phyloP scores from a whole-genome alignment of 1,284 basidiomycete genomes.

The Austroboletus novae-zelandiae region DNA sequence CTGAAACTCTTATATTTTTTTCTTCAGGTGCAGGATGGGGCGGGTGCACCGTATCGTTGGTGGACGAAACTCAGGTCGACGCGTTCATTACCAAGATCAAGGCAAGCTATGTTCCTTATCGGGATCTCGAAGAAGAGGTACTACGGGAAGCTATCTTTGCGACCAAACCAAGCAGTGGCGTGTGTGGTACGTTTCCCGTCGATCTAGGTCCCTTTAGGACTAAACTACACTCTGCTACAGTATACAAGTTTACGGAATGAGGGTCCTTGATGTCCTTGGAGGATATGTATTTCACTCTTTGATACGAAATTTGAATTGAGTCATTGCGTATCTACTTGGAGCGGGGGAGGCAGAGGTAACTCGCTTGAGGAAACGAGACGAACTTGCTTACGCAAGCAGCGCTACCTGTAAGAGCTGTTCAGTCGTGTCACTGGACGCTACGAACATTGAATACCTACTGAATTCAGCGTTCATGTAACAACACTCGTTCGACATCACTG shows the following conservation, averaged over 20 bases:
- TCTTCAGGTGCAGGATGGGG: slow-evolving; percentile 83
- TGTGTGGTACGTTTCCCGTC: slow-evolving; percentile 59
- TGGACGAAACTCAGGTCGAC: slow-evolving; percentile 64
- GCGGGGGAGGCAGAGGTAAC: background rate
- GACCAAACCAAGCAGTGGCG: slow-evolving; percentile 82
- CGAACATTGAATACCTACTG: too few relatives aligned
- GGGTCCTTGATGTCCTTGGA: background rate
- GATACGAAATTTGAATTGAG: background rate
- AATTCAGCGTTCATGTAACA: too few relatives aligned
- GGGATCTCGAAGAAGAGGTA: slow-evolving; percentile 55
- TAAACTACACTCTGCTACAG: slow-evolving; percentile 7
- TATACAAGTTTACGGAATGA: slow-evolving; percentile 31
- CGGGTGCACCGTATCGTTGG: slow-evolving; percentile 83
- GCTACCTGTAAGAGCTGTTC: too few relatives aligned
- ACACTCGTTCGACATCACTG: too few relatives aligned
- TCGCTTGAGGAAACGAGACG: too few relatives aligned
- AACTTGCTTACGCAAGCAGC: too few relatives aligned
- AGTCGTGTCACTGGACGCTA: too few relatives aligned
- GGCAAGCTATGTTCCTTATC: slow-evolving; percentile 61
- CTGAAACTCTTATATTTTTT: slow-evolving; percentile 1
- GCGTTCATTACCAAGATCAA: slow-evolving; percentile 67
- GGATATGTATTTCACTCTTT: background rate
- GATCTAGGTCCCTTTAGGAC: background rate
- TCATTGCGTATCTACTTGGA: background rate
- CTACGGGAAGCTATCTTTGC: slow-evolving; percentile 76